Evolutionary conservation across 257 asterid species (phyloP).

Genomic region (Osmanthus fragrans): DNA sequence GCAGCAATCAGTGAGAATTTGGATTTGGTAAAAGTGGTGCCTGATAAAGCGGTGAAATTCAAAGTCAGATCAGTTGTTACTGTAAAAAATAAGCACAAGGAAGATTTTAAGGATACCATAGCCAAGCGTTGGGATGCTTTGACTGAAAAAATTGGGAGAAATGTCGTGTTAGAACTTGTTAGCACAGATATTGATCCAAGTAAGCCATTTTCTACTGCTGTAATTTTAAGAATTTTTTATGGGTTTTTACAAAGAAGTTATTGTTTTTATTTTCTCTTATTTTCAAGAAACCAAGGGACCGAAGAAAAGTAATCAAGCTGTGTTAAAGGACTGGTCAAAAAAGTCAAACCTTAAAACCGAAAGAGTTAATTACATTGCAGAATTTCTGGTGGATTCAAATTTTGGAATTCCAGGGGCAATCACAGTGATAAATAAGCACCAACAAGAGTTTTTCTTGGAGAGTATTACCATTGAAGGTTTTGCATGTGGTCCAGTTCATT

Average conservation of each 20-base stretch:
- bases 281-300: slow-evolving; percentile 65
- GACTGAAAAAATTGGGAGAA: slow-evolving; percentile 77
- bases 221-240: not conserved
- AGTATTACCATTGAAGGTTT: slow-evolving; percentile 87
- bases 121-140: slow-evolving; percentile 77
- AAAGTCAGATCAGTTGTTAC: slow-evolving; percentile 86
- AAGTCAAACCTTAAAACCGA: slow-evolving; percentile 75
- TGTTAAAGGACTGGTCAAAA: slow-evolving; percentile 84
- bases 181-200: slow-evolving; percentile 86
- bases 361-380: slow-evolving; percentile 79
- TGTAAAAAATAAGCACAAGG: slow-evolving; percentile 74
- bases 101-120: slow-evolving; percentile 67
- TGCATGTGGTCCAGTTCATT: slow-evolving; percentile 82
- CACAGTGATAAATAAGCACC: slow-evolving; percentile 72
- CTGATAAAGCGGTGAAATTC: slow-evolving; percentile 69
- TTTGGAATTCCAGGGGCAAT: slow-evolving; percentile 93
- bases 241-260: not conserved
- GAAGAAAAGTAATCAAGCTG: slow-evolving; percentile 70
- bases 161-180: slow-evolving; percentile 68
- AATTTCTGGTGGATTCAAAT: slow-evolving; percentile 66
- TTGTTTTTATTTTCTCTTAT: not conserved
- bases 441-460: slow-evolving; percentile 82
- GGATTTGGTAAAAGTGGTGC: slow-evolving; percentile 61
- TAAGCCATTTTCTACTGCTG: slow-evolving; percentile 29
- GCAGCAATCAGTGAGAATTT: slow-evolving; percentile 83